Evolutionary conservation across 768 basidiomycete genomes (phyloP).

Genomic region (Termitomyces sp.): DNA sequence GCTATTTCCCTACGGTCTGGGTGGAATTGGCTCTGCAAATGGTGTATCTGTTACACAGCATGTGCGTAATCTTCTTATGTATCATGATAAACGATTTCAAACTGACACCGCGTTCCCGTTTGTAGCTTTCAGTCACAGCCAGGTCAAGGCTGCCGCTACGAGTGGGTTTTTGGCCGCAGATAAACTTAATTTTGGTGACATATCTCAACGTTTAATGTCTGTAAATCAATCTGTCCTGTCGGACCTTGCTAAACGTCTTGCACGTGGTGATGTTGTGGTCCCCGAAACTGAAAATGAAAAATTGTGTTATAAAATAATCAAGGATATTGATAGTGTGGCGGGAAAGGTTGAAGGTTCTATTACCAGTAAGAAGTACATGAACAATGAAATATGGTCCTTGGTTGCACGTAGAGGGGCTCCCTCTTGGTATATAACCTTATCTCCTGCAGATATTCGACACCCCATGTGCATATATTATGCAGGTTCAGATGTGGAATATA

Average conservation of each 20-base stretch:
- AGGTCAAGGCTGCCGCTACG: constrained; percentile 23
- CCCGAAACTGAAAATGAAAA: constrained; percentile 26
- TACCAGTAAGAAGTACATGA: constrained; percentile 21
- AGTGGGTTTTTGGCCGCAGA: constrained; percentile 24
- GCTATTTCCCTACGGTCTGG: constrained; percentile 34
- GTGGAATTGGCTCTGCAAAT: constrained; percentile 12
- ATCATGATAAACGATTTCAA: constrained; percentile 35
- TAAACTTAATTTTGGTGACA: constrained; percentile 18
- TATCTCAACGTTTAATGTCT: constrained; percentile 19
- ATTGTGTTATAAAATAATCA: constrained; percentile 25
- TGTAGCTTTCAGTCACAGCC: constrained; percentile 34
- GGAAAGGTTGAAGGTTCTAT: constrained; percentile 18
- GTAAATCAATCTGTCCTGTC: constrained; percentile 10
- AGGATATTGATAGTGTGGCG: constrained; percentile 28
- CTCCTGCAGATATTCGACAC: constrained; percentile 23
- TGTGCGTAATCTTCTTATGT: constrained; percentile 24
- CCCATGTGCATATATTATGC: constrained; percentile 29
- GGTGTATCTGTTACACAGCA: constrained; percentile 13
- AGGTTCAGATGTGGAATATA: constrained; percentile 12
- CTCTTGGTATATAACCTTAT: constrained; percentile 29
- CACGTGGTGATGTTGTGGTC: constrained; percentile 12
- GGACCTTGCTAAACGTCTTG: not conserved
- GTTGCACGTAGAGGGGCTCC: constrained; percentile 20
- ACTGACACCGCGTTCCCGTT: constrained; percentile 29
- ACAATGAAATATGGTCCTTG: constrained; percentile 27